Percentiles rank a stretch among this genome's conserved stretches.
Evolutionary conservation across 345 rosid genomes (phyloP).

Genomic region (Lepidium africanum): DNA sequence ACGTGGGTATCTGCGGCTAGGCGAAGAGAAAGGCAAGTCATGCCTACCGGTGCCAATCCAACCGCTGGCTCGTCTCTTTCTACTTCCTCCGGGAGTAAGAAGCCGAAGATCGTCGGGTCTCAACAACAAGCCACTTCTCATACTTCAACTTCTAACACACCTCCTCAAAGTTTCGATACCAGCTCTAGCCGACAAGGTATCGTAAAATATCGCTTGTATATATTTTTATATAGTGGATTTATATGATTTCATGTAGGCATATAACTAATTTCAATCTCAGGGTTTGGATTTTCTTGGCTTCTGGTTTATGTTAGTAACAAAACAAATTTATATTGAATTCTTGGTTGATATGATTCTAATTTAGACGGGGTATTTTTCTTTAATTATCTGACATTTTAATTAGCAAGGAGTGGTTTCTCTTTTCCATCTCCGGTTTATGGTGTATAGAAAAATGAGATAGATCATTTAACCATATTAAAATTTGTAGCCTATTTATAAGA

Average conservation of each 20-base stretch:
- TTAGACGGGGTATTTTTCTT: no score
- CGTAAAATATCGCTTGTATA: not conserved
- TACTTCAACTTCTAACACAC: constrained; percentile 88
- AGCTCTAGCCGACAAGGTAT: constrained; percentile 88
- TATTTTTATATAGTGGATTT: not conserved
- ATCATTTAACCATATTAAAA: not conserved
- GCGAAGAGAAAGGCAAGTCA: constrained; percentile 80
- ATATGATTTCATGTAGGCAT: constrained; percentile 9
- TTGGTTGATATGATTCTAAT: no score
- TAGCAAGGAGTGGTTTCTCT: not conserved
- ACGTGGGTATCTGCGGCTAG: constrained; percentile 97
- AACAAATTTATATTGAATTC: no score
- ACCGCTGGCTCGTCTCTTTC: constrained; percentile 69
- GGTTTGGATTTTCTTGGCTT: no score
- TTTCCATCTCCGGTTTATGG: not conserved
- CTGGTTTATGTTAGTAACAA: no score
- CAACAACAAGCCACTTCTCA: constrained; percentile 71
- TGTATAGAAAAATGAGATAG: not conserved
- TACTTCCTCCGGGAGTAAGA: constrained; percentile 66
- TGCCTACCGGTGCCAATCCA: constrained; percentile 23
- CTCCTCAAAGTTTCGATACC: constrained; percentile 87
- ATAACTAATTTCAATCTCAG: not conserved
- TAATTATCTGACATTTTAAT: not conserved
- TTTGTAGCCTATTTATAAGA: not conserved
- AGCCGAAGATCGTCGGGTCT: constrained; percentile 60